Percentiles rank a stretch among this genome's conserved stretches.
These are phyloP conservation scores for Asterochloris erici DNA, from an alignment of 139 green algal species.

Conservation along the genomic window DNA sequence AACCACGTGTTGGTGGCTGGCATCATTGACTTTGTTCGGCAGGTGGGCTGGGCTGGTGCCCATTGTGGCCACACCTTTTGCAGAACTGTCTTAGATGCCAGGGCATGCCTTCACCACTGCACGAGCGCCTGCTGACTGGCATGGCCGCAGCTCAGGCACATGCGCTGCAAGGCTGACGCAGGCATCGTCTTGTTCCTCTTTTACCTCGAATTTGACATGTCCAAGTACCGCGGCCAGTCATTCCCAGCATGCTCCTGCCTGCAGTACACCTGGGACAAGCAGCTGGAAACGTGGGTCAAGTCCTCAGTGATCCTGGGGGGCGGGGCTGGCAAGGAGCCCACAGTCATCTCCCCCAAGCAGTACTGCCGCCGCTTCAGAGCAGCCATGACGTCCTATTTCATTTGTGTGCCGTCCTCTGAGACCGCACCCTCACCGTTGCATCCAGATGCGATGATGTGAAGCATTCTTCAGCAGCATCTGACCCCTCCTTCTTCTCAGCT, in stretches of 20 bases:
- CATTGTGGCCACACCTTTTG: too few species aligned
- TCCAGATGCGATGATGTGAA: slow-evolving; percentile 12
- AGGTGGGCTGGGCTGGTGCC: slow-evolving; percentile 14
- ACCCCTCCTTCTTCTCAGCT: too few species aligned
- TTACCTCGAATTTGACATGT: too few species aligned
- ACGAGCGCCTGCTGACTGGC: too few species aligned
- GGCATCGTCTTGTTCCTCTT: too few species aligned
- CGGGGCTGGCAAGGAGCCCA: slow-evolving; percentile 72
- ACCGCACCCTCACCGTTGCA: not conserved
- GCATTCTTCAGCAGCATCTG: not conserved
- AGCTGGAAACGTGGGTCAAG: slow-evolving; percentile 98
- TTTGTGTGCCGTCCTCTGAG: slow-evolving; percentile 52
- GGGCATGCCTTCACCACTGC: too few species aligned
- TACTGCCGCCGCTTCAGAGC: slow-evolving; percentile 87
- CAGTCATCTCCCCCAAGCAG: slow-evolving; percentile 91
- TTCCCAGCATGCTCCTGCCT: slow-evolving; percentile 25
- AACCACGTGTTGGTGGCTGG: slow-evolving; percentile 74
- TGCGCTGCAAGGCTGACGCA: not conserved
- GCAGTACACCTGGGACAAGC: slow-evolving; percentile 98
- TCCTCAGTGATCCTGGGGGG: slow-evolving; percentile 76
- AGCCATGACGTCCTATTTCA: slow-evolving; percentile 74
- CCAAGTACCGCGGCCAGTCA: not conserved
- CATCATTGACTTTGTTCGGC: slow-evolving; percentile 94
- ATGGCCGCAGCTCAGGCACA: not conserved
- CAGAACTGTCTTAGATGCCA: too few species aligned